Conservation (phyloP, 768 basidiomycete genomes). For the Naematelia encephala region DNA sequence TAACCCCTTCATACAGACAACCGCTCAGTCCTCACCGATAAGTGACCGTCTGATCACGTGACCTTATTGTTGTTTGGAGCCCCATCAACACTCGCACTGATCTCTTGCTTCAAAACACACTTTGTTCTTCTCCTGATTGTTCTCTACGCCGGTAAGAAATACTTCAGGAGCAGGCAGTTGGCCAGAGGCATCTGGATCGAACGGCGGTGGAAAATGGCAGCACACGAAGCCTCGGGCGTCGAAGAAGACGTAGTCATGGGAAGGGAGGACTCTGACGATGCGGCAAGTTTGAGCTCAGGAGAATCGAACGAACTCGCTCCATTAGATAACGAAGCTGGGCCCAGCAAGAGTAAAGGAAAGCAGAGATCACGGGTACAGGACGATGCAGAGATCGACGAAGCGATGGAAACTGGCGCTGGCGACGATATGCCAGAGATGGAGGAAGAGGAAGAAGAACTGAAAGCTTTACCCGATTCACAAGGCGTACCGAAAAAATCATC, state of each 20-base stretch:
- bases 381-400: conserved; percentile 15
- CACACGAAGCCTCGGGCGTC: too few species aligned
- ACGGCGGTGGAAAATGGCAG: too few species aligned
- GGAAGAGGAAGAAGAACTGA: conserved; percentile 4
- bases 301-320: conserved; percentile 21
- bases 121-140: too few species aligned
- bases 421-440: background rate
- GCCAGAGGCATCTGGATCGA: too few species aligned
- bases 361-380: too few species aligned
- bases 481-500: conserved; percentile 1
- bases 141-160: too few species aligned
- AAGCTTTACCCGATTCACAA: background rate
- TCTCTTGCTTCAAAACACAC: too few species aligned
- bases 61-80: background rate
- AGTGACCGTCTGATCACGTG: too few species aligned
- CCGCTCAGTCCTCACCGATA: too few species aligned
- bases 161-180: too few species aligned
- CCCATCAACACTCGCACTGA: background rate
- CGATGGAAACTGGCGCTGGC: conserved; percentile 1
- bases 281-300: conserved; percentile 10
- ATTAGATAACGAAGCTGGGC: conserved; percentile 1
- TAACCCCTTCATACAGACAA: too few species aligned
- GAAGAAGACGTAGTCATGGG: background rate
- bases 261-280: background rate
- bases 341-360: conserved; percentile 10